Percentiles rank a stretch among this genome's conserved stretches.
Evolutionary conservation across 768 basidiomycete species (phyloP).

Genomic region (Xerocomellus amylosporus): DNA sequence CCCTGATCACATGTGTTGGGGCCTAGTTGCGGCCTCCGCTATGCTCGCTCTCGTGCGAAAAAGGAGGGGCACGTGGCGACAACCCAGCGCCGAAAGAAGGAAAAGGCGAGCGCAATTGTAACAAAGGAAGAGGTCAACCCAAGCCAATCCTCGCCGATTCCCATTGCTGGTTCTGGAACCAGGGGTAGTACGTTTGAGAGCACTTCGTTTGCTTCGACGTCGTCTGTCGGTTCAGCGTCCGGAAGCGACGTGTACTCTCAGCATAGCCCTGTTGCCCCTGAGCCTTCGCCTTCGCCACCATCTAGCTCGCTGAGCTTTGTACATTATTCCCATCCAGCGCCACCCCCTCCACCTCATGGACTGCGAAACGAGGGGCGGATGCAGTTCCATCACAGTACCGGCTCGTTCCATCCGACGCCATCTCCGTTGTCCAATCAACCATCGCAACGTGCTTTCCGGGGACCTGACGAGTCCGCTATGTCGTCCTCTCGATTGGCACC

Average conservation of each 20-base stretch:
- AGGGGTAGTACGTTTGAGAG: constrained; percentile 48
- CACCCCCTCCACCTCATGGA: constrained; percentile 35
- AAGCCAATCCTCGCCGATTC: constrained; percentile 34
- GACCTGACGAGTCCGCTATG: constrained; percentile 35
- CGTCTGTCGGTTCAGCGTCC: constrained; percentile 54
- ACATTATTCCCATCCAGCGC: constrained; percentile 47
- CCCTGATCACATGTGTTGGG: constrained; percentile 22
- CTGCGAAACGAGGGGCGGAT: constrained; percentile 32
- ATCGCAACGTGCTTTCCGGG: constrained; percentile 36
- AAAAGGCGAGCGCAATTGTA: constrained; percentile 40
- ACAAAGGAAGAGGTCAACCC: constrained; percentile 27
- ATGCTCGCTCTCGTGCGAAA: constrained; percentile 84
- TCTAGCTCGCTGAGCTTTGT: constrained; percentile 53
- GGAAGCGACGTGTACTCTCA: constrained; percentile 56
- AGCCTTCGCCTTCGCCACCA: constrained; percentile 69
- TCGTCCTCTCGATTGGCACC: constrained; percentile 37
- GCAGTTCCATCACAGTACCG: constrained; percentile 19
- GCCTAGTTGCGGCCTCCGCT: constrained; percentile 76
- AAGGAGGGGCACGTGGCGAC: constrained; percentile 64
- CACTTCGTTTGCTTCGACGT: constrained; percentile 45
- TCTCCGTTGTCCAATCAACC: constrained; percentile 36
- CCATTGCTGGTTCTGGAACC: constrained; percentile 45
- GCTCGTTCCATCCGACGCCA: constrained; percentile 41
- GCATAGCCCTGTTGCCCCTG: constrained; percentile 39
- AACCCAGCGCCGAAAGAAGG: constrained; percentile 57